Percentiles rank a stretch among this genome's conserved stretches.
Conservation (phyloP, 1,284 basidiomycete genomes). For the Apiotrichum gracile region DNA sequence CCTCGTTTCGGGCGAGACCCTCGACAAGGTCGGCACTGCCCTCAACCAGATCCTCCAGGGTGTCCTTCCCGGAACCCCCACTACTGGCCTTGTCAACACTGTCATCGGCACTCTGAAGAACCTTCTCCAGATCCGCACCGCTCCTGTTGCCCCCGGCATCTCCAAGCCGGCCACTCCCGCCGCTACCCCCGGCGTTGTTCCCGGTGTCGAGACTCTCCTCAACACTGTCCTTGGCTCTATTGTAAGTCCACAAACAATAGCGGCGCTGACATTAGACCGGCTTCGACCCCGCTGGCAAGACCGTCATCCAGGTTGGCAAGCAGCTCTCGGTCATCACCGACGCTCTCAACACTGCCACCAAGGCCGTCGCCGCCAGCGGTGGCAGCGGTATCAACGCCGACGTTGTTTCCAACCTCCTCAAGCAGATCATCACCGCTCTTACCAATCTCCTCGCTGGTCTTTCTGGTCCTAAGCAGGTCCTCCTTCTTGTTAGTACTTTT, state of each 20-base stretch:
- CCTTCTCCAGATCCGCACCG: neutral
- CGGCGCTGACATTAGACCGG: neutral
- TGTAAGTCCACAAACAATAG: neutral
- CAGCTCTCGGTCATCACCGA: neutral
- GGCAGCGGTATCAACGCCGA: neutral
- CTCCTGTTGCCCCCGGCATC: neutral
- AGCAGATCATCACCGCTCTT: neutral
- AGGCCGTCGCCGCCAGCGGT: neutral
- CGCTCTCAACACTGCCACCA: neutral
- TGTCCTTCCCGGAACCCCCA: neutral
- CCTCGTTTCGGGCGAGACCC: neutral
- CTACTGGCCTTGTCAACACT: neutral
- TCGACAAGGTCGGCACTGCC: neutral
- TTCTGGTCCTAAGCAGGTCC: neutral
- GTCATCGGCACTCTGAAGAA: neutral
- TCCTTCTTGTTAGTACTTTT: neutral
- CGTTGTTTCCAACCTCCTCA: neutral
- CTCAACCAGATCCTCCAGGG: slow-evolving; percentile 1
- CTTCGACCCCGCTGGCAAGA: neutral
- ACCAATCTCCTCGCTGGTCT: neutral
- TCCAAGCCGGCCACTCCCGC: neutral
- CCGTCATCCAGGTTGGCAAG: neutral
- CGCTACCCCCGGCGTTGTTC: neutral
- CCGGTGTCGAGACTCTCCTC: neutral
- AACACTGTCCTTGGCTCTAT: neutral